Evolutionary conservation across 148 eudicot species (phyloP).

Genomic region (Tetragonia tetragonoides): DNA sequence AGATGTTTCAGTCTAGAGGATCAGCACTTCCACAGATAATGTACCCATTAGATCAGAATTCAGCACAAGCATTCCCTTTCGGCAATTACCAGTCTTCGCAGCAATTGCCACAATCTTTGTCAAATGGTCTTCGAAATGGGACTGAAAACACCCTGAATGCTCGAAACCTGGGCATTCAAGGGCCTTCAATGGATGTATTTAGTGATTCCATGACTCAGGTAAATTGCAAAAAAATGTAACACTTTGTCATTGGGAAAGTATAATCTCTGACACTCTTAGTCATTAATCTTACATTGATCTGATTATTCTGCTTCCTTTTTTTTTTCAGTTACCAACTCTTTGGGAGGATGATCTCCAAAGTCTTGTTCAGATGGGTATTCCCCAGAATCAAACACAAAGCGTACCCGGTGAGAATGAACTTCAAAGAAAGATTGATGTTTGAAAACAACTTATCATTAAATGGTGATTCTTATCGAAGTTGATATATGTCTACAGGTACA

Average conservation of each 20-base stretch:
- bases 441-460: not conserved
- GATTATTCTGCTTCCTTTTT: not conserved
- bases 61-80: constrained; percentile 36
- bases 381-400: constrained; percentile 48
- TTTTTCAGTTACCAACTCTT: constrained; percentile 45
- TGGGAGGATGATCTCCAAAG: constrained; percentile 87
- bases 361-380: constrained; percentile 66
- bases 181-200: constrained; percentile 47
- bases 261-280: not conserved
- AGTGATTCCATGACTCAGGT: constrained; percentile 57
- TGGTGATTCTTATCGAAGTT: not conserved
- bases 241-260: not conserved
- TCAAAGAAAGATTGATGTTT: not conserved
- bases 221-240: not conserved
- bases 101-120: constrained; percentile 26
- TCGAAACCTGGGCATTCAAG: constrained; percentile 24
- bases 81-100: constrained; percentile 34
- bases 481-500: constrained; percentile 41
- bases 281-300: not conserved
- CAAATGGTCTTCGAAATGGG: constrained; percentile 39
- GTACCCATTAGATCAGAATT: constrained; percentile 44
- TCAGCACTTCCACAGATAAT: constrained; percentile 40
- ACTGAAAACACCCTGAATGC: constrained; percentile 31
- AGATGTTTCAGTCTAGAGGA: constrained; percentile 56
- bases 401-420: constrained; percentile 42